A percentile compares a stretch with the other conserved stretches of the same genome.
Evolutionary conservation across 2,329 filamentous ascomycete species (phyloP).

Genomic region (Penicillium nordicum): DNA sequence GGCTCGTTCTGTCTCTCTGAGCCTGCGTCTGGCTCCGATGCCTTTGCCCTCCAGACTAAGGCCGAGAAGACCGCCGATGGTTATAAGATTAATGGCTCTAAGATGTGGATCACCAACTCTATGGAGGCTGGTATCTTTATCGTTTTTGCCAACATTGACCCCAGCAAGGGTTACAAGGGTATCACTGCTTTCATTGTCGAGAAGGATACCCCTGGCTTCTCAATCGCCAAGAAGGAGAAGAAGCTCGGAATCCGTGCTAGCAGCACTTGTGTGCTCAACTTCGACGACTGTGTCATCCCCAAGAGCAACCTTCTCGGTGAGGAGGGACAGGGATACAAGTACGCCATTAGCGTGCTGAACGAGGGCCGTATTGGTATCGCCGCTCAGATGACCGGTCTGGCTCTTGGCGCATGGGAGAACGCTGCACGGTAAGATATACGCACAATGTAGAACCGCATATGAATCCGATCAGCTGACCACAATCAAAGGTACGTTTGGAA

Average conservation of each 20-base stretch:
- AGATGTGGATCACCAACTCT: constrained; percentile 99
- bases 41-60: constrained; percentile 90
- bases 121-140: constrained; percentile 94
- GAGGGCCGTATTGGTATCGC: constrained; percentile 97
- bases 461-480: constrained; percentile 6
- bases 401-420: constrained; percentile 91
- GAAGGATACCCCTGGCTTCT: constrained; percentile 84
- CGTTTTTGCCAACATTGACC: constrained; percentile 94
- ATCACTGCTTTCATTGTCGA: constrained; percentile 96
- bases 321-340: constrained; percentile 93
- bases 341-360: constrained; percentile 89
- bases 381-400: constrained; percentile 96
- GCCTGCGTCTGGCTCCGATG: constrained; percentile 88
- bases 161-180: constrained; percentile 88
- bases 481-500: constrained; percentile 81
- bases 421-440: constrained; percentile 64
- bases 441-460: not conserved
- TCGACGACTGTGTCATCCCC: constrained; percentile 91
- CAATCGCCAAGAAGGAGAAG: constrained; percentile 99
- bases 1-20: constrained; percentile 90
- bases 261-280: constrained; percentile 95
- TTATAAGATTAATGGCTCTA: constrained; percentile 83
- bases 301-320: constrained; percentile 83
- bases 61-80: constrained; percentile 78
- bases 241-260: constrained; percentile 95